Evolutionary conservation across 805 yeast species (phyloP).

Genomic region (Lipomyces starkeyi): DNA sequence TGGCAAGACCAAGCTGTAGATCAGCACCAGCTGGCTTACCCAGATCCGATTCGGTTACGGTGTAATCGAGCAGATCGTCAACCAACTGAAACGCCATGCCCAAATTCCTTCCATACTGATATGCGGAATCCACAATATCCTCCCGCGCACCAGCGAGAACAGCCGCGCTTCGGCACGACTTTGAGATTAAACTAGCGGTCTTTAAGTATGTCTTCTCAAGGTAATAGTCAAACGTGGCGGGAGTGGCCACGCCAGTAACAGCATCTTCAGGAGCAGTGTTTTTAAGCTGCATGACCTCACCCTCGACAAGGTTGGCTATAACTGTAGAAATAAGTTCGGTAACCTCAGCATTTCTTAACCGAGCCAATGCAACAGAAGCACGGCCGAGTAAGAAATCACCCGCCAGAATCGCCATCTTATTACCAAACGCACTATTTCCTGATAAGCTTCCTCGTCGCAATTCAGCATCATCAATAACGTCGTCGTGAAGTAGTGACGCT

Average conservation of each 20-base stretch:
- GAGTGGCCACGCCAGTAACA: constrained; percentile 59
- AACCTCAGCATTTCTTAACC: constrained; percentile 95
- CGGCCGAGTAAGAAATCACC: constrained; percentile 95
- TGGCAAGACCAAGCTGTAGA: constrained; percentile 89
- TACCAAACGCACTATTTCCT: constrained; percentile 92
- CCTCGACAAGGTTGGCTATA: constrained; percentile 96
- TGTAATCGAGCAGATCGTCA: constrained; percentile 94
- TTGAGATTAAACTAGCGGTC: constrained; percentile 93
- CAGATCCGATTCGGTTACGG: constrained; percentile 79
- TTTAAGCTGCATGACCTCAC: constrained; percentile 98
- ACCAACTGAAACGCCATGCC: constrained; percentile 96
- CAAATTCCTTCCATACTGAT: constrained; percentile 88
- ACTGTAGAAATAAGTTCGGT: constrained; percentile 94
- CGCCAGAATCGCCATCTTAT: constrained; percentile 96
- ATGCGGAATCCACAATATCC: constrained; percentile 78
- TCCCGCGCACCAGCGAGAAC: constrained; percentile 85
- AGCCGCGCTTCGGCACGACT: constrained; percentile 91
- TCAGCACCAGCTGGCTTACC: constrained; percentile 98
- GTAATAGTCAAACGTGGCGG: constrained; percentile 88
- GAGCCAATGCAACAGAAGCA: constrained; percentile 93
- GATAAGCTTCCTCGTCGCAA: constrained; percentile 88
- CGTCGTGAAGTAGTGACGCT: constrained; percentile 93
- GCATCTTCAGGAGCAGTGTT: constrained; percentile 70
- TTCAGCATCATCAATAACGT: constrained; percentile 88
- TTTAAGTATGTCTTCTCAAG: constrained; percentile 93